Conservation (phyloP, 805 yeast genomes). For the Cyberlindnera mycetangii region DNA sequence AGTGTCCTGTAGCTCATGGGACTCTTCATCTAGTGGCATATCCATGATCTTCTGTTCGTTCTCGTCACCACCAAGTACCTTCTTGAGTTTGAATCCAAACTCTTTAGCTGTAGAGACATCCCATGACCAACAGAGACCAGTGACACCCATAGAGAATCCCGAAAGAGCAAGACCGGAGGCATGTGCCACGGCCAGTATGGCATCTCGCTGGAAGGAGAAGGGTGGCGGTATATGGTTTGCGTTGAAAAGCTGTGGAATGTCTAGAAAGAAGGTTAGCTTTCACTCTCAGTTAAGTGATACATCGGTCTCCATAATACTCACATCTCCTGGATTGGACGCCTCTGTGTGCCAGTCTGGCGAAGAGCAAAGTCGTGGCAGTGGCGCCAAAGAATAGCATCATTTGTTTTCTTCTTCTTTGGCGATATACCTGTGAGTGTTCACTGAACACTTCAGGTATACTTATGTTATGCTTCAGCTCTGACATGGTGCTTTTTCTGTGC, state of each 20-base stretch:
- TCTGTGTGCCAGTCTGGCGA: conserved; percentile 71
- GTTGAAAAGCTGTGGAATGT: conserved; percentile 71
- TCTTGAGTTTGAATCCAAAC: conserved; percentile 67
- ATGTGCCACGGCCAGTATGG: conserved; percentile 77
- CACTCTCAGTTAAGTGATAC: background rate
- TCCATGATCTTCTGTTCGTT: conserved; percentile 44
- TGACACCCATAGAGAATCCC: conserved; percentile 65
- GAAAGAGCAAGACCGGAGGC: conserved; percentile 76
- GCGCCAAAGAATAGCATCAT: conserved; percentile 71
- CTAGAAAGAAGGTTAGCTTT: conserved; percentile 23
- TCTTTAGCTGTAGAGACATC: conserved; percentile 70
- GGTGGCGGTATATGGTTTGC: conserved; percentile 85
- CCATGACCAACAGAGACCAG: conserved; percentile 77
- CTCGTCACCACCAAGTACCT: conserved; percentile 64
- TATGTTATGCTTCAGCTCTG: conserved; percentile 3
- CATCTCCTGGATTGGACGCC: conserved; percentile 66
- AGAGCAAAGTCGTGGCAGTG: conserved; percentile 66
- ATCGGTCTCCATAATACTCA: conserved; percentile 3
- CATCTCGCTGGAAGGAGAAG: conserved; percentile 79
- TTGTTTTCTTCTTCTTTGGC: conserved; percentile 60
- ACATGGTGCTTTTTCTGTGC: background rate
- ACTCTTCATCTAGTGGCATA: conserved; percentile 57
- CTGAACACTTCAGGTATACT: conserved; percentile 17
- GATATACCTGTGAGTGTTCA: conserved; percentile 17
- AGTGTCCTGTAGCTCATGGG: conserved; percentile 52